Conservation (phyloP, 2,329 filamentous ascomycete genomes). For the Herpotrichia juniperi region DNA sequence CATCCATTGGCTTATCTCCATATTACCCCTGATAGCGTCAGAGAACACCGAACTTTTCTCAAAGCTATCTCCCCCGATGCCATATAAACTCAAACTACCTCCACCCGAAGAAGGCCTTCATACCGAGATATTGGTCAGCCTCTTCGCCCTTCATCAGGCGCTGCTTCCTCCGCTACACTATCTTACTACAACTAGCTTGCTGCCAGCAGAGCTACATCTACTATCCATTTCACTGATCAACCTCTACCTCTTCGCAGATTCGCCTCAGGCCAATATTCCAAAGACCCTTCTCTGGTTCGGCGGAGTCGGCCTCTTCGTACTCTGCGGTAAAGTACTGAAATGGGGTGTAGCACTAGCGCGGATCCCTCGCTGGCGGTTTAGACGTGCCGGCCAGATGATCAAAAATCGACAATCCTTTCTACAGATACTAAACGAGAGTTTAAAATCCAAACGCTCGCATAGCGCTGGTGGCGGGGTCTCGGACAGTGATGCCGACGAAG, state of each 20-base stretch:
- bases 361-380: constrained; percentile 90
- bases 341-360: constrained; percentile 87
- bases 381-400: constrained; percentile 58
- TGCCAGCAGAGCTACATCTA: constrained; percentile 86
- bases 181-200: constrained; percentile 85
- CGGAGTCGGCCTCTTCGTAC: constrained; percentile 75
- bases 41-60: constrained; percentile 50
- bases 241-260: constrained; percentile 75
- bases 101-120: constrained; percentile 48
- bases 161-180: constrained; percentile 76
- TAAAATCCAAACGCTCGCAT: constrained; percentile 31
- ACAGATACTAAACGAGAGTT: constrained; percentile 45
- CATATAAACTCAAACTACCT: constrained; percentile 42
- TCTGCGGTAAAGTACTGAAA: constrained; percentile 74
- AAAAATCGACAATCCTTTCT: constrained; percentile 52
- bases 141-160: constrained; percentile 85
- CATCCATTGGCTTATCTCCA: constrained; percentile 80
- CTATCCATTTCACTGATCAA: constrained; percentile 84
- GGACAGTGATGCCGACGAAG: constrained; percentile 57
- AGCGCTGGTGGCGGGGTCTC: constrained; percentile 22
- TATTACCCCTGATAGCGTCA: constrained; percentile 68
- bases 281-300: constrained; percentile 58
- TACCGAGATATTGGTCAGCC: constrained; percentile 64
- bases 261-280: constrained; percentile 57
- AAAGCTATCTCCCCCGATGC: constrained; percentile 37